phyloP scores from a whole-genome alignment of 768 basidiomycete genomes.

The Auriscalpium microsporum region DNA sequence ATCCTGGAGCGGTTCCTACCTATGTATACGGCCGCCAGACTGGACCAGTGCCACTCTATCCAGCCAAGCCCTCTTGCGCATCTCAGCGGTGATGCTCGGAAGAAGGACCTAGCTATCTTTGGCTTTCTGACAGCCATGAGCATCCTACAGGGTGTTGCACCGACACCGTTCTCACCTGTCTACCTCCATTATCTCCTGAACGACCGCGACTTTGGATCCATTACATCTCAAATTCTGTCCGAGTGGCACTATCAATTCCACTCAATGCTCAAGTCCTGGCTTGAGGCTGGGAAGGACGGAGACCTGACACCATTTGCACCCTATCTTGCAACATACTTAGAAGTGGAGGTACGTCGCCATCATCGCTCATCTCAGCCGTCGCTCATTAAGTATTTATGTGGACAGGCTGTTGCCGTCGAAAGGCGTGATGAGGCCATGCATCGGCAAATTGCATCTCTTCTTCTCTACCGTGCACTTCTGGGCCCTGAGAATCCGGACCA shows the following conservation, averaged over 20 bases:
- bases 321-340: background rate
- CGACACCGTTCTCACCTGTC: background rate
- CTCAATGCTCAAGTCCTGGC: background rate
- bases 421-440: background rate
- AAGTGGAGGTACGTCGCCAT: background rate
- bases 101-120: background rate
- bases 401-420: background rate
- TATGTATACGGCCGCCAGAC: too few species aligned
- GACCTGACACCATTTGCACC: background rate
- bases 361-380: background rate
- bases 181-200: background rate
- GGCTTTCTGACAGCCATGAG: background rate
- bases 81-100: background rate
- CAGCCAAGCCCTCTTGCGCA: background rate
- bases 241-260: background rate
- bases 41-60: background rate
- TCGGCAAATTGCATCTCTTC: background rate
- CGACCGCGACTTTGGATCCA: background rate
- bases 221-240: background rate
- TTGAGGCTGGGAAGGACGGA: background rate
- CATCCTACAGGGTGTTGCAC: background rate
- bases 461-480: background rate
- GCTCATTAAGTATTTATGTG: background rate
- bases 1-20: background rate
- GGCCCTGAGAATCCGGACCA: background rate